These are phyloP conservation scores for Amesomyces nigricolor DNA, from an alignment of 2,329 filamentous ascomycete species.

Conservation along the genomic window DNA sequence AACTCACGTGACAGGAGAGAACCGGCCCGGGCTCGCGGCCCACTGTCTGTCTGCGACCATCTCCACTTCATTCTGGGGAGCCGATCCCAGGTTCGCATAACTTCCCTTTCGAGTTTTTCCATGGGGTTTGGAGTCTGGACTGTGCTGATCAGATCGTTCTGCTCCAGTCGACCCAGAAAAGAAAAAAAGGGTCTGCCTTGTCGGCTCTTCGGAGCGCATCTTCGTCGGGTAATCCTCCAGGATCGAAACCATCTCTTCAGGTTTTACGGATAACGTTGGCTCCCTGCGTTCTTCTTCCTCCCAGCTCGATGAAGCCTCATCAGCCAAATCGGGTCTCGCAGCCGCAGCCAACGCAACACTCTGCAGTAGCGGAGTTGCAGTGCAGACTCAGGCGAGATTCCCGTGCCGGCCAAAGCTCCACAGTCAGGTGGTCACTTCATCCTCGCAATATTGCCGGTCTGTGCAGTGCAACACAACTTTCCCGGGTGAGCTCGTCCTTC, in stretches of 20 bases:
- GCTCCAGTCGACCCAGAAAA: background rate
- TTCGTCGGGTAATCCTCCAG: conserved; percentile 1
- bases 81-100: no score
- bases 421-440: conserved; percentile 3
- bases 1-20: background rate
- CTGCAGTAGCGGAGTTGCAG: conserved; percentile 3
- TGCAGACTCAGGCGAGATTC: conserved; percentile 9
- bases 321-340: no score
- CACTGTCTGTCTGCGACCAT: background rate
- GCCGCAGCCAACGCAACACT: no score
- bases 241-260: conserved; percentile 1
- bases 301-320: background rate
- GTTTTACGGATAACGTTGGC: background rate
- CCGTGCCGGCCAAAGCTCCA: background rate
- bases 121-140: background rate
- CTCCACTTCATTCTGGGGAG: no score
- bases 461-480: conserved; percentile 10
- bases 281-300: background rate
- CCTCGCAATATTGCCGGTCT: conserved; percentile 3
- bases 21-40: background rate
- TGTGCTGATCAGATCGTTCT: background rate
- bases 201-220: conserved; percentile 7
- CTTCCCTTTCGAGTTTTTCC: background rate
- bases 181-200: background rate
- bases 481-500: background rate